phyloP scores from a whole-genome alignment of 108 stramenopile species.

The Skeletonema marinoi region DNA sequence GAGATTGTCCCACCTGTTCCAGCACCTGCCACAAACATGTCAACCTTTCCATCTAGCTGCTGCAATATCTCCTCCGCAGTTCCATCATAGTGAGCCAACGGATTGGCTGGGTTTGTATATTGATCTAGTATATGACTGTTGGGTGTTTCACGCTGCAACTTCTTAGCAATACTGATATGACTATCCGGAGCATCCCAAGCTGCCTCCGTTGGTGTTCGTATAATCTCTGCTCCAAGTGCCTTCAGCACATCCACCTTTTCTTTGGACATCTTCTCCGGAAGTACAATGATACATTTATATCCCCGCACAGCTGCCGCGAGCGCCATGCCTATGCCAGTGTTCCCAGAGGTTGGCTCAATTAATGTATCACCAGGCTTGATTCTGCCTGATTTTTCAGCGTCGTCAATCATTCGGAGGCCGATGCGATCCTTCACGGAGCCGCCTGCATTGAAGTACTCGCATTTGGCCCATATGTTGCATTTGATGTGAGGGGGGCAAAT shows the following conservation, averaged over 20 bases:
- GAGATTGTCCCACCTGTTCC: slow-evolving; percentile 90
- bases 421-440: slow-evolving; percentile 94
- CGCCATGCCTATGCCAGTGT: slow-evolving; percentile 96
- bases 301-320: slow-evolving; percentile 89
- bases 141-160: slow-evolving; percentile 86
- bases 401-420: slow-evolving; percentile 78
- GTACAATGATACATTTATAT: slow-evolving; percentile 87
- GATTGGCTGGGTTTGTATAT: slow-evolving; percentile 88
- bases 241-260: slow-evolving; percentile 95
- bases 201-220: slow-evolving; percentile 93
- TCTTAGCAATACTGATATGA: slow-evolving; percentile 87
- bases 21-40: slow-evolving; percentile 81
- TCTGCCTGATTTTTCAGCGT: slow-evolving; percentile 65
- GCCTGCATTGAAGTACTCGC: slow-evolving; percentile 86
- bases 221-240: slow-evolving; percentile 91
- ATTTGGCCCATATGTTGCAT: slow-evolving; percentile 80
- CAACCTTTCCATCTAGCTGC: slow-evolving; percentile 81
- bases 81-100: slow-evolving; percentile 90
- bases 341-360: slow-evolving; percentile 96
- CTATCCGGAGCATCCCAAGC: slow-evolving; percentile 88
- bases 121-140: slow-evolving; percentile 93
- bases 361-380: slow-evolving; percentile 92
- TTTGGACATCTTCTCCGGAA: slow-evolving; percentile 95
- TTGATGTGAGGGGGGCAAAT: slow-evolving; percentile 53
- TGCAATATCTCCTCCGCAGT: slow-evolving; percentile 90